Evolutionary conservation across 805 yeast species (phyloP).

Genomic region (Helenozyma rhizophorensis): DNA sequence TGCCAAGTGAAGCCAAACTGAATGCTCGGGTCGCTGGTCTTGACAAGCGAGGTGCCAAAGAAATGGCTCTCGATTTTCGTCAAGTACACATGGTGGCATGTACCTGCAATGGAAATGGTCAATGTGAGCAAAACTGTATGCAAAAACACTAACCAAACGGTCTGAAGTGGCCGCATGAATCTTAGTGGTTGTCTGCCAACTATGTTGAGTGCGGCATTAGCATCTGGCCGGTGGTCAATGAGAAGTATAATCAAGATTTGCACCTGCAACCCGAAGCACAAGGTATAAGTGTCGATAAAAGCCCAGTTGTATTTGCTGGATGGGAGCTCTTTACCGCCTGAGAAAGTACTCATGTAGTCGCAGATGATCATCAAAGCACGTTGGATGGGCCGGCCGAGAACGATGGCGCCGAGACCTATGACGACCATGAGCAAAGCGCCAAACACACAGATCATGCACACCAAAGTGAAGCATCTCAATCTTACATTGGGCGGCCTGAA

Average conservation of each 20-base stretch:
- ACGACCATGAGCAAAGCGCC: conserved; percentile 28
- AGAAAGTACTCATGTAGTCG: too few species aligned
- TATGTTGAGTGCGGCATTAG: conserved; percentile 3
- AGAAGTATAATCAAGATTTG: conserved; percentile 1
- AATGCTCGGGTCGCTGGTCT: neutral
- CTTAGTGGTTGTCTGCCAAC: conserved; percentile 7
- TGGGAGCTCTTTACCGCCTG: neutral
- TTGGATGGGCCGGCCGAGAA: conserved; percentile 22
- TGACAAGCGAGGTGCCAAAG: conserved; percentile 4
- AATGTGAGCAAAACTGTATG: too few species aligned
- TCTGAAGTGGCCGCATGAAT: conserved; percentile 1
- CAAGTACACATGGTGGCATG: too few species aligned
- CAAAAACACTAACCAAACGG: too few species aligned
- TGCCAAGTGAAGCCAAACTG: conserved; percentile 5
- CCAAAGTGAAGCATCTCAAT: conserved; percentile 47
- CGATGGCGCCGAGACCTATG: conserved; percentile 18
- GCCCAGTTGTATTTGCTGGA: conserved; percentile 3
- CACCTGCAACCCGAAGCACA: conserved; percentile 8
- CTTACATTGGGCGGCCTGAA: conserved; percentile 82
- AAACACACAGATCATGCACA: conserved; percentile 46
- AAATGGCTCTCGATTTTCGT: conserved; percentile 5
- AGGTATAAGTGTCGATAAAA: conserved; percentile 5
- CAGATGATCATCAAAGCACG: conserved; percentile 4
- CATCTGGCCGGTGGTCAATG: conserved; percentile 3
- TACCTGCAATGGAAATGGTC: too few species aligned